phyloP scores from a whole-genome alignment of 352 stramenopile species.

The Pythium dissimile region DNA sequence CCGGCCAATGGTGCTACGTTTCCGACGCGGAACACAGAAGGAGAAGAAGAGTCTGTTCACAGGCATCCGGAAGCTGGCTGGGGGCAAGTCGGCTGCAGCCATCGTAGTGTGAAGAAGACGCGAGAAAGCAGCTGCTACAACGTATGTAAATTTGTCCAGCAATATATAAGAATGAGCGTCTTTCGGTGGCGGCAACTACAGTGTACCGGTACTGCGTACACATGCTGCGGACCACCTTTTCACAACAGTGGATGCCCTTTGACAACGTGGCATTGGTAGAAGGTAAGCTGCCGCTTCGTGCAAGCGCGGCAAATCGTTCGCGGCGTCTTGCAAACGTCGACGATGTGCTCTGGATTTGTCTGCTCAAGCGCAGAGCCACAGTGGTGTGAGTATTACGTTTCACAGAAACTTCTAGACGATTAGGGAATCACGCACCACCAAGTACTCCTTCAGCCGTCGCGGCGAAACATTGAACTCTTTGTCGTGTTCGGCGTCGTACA shows the following conservation, averaged over 20 bases:
- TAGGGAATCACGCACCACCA: not conserved
- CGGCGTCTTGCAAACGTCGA: constrained; percentile 56
- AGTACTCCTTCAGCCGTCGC: not conserved
- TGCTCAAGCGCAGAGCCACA: constrained; percentile 12
- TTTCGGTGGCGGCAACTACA: not conserved
- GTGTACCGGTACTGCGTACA: not conserved
- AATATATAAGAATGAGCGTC: constrained; percentile 18
- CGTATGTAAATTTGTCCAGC: not conserved
- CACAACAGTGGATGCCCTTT: constrained; percentile 77
- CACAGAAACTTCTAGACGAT: no score
- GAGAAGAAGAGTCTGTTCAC: constrained; percentile 79
- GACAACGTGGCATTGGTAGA: constrained; percentile 70
- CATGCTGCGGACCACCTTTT: not conserved
- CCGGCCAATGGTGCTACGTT: constrained; percentile 71
- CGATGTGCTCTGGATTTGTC: constrained; percentile 65
- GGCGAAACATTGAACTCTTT: not conserved
- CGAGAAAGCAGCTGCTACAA: not conserved
- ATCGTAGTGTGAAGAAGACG: constrained; percentile 15
- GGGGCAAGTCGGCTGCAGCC: constrained; percentile 14
- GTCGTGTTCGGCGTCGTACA: constrained; percentile 4
- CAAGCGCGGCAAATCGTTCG: constrained; percentile 47
- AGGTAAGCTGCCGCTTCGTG: constrained; percentile 29
- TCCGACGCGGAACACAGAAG: constrained; percentile 72
- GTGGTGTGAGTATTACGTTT: not conserved
- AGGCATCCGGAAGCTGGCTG: constrained; percentile 33